Conservation (phyloP, 2,329 filamentous ascomycete species). For the Scedosporium apiospermum region DNA sequence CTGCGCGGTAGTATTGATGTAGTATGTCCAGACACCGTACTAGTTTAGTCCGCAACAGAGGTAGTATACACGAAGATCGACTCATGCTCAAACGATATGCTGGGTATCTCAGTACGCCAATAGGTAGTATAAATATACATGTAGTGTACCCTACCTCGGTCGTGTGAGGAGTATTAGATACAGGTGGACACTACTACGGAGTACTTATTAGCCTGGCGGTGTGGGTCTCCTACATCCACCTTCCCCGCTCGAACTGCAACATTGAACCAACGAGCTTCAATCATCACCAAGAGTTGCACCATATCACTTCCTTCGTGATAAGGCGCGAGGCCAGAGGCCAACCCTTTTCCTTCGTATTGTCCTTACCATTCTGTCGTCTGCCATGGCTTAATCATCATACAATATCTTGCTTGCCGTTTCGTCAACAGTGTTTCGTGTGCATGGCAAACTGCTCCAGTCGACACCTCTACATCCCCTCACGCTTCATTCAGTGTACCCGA, state of each 20-base stretch:
- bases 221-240: not conserved
- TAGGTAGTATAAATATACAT: too few species aligned
- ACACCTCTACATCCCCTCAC: not conserved
- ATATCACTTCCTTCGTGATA: not conserved
- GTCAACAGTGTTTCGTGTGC: not conserved
- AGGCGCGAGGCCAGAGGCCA: constrained; percentile 16
- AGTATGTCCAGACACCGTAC: too few species aligned
- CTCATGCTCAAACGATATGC: too few species aligned
- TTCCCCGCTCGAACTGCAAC: constrained; percentile 14
- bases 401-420: not conserved
- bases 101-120: too few species aligned
- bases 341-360: constrained; percentile 25
- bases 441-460: not conserved
- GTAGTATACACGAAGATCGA: too few species aligned
- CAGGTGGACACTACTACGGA: too few species aligned
- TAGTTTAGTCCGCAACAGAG: too few species aligned
- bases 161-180: too few species aligned
- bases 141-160: too few species aligned
- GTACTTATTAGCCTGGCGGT: not conserved
- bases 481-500: not conserved
- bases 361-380: constrained; percentile 12
- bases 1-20: too few species aligned
- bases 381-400: not conserved
- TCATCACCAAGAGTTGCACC: not conserved
- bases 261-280: constrained; percentile 15